These are phyloP conservation scores for Acorus gramineus DNA, from an alignment of 106 monocot genomes.

Conservation along the genomic window DNA sequence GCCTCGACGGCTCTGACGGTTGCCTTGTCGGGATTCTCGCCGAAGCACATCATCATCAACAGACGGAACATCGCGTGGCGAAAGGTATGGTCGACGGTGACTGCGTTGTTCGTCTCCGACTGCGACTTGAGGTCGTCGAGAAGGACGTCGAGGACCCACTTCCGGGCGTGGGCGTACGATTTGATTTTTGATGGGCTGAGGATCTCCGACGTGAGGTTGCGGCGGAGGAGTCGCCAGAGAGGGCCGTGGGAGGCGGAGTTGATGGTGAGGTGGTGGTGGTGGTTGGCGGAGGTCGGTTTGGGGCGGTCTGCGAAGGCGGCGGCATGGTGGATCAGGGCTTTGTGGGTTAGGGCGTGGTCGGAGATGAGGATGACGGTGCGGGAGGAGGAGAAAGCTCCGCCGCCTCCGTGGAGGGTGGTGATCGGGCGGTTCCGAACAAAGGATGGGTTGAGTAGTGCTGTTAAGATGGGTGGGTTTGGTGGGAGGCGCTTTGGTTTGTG, in stretches of 20 bases:
- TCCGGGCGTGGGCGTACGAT: not conserved
- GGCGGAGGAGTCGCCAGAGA: slow-evolving; percentile 8
- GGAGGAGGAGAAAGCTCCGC: not conserved
- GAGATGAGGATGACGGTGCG: not conserved
- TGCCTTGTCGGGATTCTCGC: not conserved
- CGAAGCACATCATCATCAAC: not conserved
- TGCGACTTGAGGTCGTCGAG: not conserved
- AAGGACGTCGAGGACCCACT: not conserved
- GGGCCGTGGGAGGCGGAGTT: not conserved
- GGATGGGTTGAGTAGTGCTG: too few relatives aligned
- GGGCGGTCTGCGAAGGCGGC: slow-evolving; percentile 11
- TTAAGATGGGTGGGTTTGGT: too few relatives aligned
- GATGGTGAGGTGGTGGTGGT: not conserved
- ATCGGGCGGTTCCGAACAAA: not conserved
- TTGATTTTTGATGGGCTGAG: not conserved
- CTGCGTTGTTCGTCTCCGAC: not conserved
- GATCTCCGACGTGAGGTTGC: slow-evolving; percentile 8
- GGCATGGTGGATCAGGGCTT: slow-evolving; percentile 10
- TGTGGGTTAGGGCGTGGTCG: slow-evolving; percentile 9
- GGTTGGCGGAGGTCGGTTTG: not conserved
- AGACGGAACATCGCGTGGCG: not conserved
- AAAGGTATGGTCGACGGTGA: not conserved
- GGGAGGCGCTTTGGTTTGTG: too few relatives aligned
- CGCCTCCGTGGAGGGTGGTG: slow-evolving; percentile 7
- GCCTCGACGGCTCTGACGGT: not conserved